Conservation (phyloP, 2,329 filamentous ascomycete species). For the Apiospora marii region DNA sequence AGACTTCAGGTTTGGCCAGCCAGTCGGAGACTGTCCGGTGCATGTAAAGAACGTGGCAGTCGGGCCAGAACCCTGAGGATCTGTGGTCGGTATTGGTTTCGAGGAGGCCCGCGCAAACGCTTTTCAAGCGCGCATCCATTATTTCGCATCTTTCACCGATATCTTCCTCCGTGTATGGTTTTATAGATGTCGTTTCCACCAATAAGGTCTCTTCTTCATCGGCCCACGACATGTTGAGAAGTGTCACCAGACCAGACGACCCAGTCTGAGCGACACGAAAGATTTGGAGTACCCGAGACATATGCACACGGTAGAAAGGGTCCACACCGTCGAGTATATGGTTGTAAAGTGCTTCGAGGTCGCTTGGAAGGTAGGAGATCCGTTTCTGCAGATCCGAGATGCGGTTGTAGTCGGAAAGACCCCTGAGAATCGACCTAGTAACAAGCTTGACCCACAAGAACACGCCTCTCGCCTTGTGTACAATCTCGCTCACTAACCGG, state of each 20-base stretch:
- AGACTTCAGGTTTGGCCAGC: not conserved
- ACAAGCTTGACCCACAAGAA: constrained; percentile 25
- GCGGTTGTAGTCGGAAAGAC: constrained; percentile 17
- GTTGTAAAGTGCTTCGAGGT: constrained; percentile 2
- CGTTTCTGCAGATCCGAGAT: constrained; percentile 18
- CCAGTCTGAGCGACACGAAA: not conserved
- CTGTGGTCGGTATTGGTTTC: not conserved
- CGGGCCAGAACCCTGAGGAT: not conserved
- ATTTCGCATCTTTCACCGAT: not conserved
- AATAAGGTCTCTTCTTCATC: not conserved
- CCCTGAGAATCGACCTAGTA: constrained; percentile 9
- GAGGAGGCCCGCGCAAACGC: not conserved
- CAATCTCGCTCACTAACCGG: not conserved
- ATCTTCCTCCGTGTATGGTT: not conserved
- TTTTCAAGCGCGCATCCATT: not conserved
- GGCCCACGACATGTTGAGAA: not conserved
- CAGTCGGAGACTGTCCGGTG: not conserved
- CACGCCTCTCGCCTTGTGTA: constrained; percentile 18
- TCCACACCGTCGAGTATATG: not conserved
- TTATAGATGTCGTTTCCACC: not conserved
- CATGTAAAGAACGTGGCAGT: not conserved
- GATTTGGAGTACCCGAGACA: not conserved
- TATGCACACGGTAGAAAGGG: not conserved
- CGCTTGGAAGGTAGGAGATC: not conserved
- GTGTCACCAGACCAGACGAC: not conserved